Evolutionary conservation across 305 asterid species (phyloP), one percentile per base, ranked within the genome.

Genomic region (Rubia tinctorum): DNA sequence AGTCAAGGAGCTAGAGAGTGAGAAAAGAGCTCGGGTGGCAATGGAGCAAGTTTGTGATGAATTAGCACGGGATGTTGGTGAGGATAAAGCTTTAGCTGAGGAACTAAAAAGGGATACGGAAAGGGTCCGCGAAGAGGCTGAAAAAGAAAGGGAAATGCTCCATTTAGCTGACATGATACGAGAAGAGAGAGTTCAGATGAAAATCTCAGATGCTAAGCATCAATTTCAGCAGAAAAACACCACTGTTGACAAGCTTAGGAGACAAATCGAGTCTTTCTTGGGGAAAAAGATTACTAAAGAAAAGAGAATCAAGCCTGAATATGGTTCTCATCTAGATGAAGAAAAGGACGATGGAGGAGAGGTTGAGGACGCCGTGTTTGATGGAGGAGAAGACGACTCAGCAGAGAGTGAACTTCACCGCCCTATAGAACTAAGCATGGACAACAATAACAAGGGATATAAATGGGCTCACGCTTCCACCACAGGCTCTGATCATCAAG

Each of bases 31-130:
- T 6, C 81, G 98, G 66, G 94, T 89, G 66, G 80, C 86, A 68
- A 83, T 87, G 0, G 97, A 92, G 71, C 88, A 90, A 79, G 89
- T 86, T 7, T 90, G 96, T 58, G 88, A 89, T 44, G 96, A 90
- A 56, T 80, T 94, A 71, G 91, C 91, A 1, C 76, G 88, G 84
- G 90, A 91, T 59, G 77, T 86, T 1, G 93, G 84, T 66, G 92
- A 80, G 66, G 98, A 89, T 72, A 82, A 86, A 69, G 88, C 83
- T 22, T 89, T 79, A 73, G 85, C 63, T 9, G 88, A 84, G 76
- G 86, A 76, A 70, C 79, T 83, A 22, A 86, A 87, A 84, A 79
- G 82, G 78, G 94, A 87, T 64, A 77, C 91, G 14, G 77, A 77
- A 23, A 86, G 88, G 82, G 80, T 83, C 60, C 81, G 78, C 14